Evolutionary conservation across 179 eudicot species (phyloP), one percentile per base, ranked within the genome.

Genomic region (Spinacia oleracea): DNA sequence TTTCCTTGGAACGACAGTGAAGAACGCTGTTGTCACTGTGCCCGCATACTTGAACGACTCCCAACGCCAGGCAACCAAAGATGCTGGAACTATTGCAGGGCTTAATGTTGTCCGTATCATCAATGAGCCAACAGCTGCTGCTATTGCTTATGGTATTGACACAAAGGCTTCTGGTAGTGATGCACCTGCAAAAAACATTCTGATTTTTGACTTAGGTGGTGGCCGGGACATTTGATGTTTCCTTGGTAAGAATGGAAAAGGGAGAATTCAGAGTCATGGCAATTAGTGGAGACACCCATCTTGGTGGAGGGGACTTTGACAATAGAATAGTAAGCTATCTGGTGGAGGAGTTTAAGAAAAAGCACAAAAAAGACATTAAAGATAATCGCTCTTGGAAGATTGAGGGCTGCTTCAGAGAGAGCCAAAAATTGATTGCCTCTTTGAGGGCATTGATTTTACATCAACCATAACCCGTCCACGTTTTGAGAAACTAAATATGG

Each of bases 1-100:
- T 0, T 79, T 50, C 18, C 16, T 66, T n/a, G 78, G 78, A 2
- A 16, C 58, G 7, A 10, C 72, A 9, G 82, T 74, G 1, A 73
- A 74, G 27, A 66, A 74, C 53, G 82, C 74, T 25, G 78, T 79
- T 0, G 50, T 79, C n/a, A 79, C 82, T 5, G 82, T 79, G 29
- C 82, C 78, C 25, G 82, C 77, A 3, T 79, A 72, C 34, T 72
- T 79, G 55, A 72, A 51, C 48, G 63, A 78, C 50, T 70, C 70
- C 14, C 12, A 46, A 9, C 51, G 51, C 12, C 51, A 9, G 3
- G 51, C 51, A 46, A 46, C 51, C 11, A 46, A 46, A 46, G 51
- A 46, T 46, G 51, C 51, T 12, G 51, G 51, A 9, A 46, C 51
- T 15, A 46, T 46, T 46, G 51, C 51, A 2, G 51, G 51, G 51